phyloP scores from a whole-genome alignment of 139 green algal species.

The Chlorella sorokiniana region DNA sequence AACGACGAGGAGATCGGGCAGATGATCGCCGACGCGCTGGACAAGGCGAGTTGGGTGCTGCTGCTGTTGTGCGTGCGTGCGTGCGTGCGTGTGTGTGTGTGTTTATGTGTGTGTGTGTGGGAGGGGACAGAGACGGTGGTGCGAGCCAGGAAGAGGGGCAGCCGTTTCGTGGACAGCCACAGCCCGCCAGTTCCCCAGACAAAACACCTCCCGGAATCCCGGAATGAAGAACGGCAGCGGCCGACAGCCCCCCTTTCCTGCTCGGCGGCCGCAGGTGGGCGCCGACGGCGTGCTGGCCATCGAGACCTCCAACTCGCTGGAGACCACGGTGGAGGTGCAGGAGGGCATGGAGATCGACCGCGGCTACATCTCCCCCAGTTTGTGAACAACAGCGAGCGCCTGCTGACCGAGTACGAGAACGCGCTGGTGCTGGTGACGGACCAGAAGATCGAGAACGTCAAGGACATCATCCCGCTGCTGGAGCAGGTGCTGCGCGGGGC shows the following conservation, averaged over 20 bases:
- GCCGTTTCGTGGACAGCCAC: too few relatives aligned
- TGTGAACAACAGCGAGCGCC: constrained; percentile 90
- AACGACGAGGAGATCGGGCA: constrained; percentile 84
- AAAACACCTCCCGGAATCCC: too few relatives aligned
- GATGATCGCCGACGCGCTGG: constrained; percentile 90
- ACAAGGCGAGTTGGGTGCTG: constrained; percentile 59
- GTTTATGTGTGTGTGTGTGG: neutral
- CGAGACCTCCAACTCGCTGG: constrained; percentile 79
- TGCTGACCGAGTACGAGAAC: constrained; percentile 94
- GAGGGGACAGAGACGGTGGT: too few relatives aligned
- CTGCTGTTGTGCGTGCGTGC: neutral
- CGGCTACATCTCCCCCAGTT: constrained; percentile 98
- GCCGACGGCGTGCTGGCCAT: constrained; percentile 95
- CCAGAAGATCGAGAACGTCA: constrained; percentile 86
- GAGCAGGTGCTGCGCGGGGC: constrained; percentile 67
- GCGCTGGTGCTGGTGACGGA: constrained; percentile 93
- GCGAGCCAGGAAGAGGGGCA: too few relatives aligned
- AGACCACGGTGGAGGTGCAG: constrained; percentile 90
- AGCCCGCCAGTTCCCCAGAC: too few relatives aligned
- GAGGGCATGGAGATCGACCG: constrained; percentile 98
- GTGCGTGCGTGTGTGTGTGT: neutral
- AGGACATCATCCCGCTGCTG: constrained; percentile 81
- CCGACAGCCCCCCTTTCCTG: neutral
- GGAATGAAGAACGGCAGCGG: too few relatives aligned
- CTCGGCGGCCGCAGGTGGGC: constrained; percentile 50